Evolutionary conservation across 768 basidiomycete species (phyloP).

Genomic region (Antrodiella citrinella): DNA sequence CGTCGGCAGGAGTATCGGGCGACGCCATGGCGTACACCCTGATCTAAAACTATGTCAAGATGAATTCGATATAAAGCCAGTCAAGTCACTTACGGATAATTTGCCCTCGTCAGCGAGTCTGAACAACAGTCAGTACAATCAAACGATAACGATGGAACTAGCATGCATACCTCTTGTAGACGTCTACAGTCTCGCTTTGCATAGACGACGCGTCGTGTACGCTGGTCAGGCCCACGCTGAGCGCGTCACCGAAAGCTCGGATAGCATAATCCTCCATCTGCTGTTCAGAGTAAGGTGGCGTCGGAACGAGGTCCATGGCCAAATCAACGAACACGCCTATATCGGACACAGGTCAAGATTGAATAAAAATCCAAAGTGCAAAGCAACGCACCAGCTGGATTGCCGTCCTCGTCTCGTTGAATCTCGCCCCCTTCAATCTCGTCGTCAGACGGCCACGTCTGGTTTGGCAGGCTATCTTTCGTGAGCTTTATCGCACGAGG

Average conservation of each 20-base stretch:
- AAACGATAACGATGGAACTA: neutral
- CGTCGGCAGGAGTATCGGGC: slow-evolving; percentile 42
- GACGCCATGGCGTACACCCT: slow-evolving; percentile 31
- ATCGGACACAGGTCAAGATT: neutral
- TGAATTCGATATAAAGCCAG: neutral
- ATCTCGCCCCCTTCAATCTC: slow-evolving; percentile 69
- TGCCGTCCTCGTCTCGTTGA: slow-evolving; percentile 49
- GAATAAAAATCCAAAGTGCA: neutral
- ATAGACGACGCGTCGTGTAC: slow-evolving; percentile 74
- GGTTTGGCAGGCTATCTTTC: slow-evolving; percentile 41
- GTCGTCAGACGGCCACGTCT: slow-evolving; percentile 14
- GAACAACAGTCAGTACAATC: neutral
- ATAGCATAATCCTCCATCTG: slow-evolving; percentile 57
- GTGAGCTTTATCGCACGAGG: slow-evolving; percentile 59
- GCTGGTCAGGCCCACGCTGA: slow-evolving; percentile 74
- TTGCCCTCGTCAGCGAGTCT: slow-evolving; percentile 64
- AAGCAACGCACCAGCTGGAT: slow-evolving; percentile 52
- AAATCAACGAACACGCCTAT: slow-evolving; percentile 79
- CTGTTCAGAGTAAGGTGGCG: slow-evolving; percentile 50
- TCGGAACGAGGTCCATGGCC: slow-evolving; percentile 69
- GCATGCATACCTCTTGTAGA: slow-evolving; percentile 51
- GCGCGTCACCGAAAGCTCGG: slow-evolving; percentile 56
- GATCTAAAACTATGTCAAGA: slow-evolving; percentile 15
- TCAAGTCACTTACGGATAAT: slow-evolving; percentile 54
- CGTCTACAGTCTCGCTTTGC: slow-evolving; percentile 40